Base-by-base conservation (phyloP, 192 early-diverging fungal species). In the Linnemannia zychae region DNA sequence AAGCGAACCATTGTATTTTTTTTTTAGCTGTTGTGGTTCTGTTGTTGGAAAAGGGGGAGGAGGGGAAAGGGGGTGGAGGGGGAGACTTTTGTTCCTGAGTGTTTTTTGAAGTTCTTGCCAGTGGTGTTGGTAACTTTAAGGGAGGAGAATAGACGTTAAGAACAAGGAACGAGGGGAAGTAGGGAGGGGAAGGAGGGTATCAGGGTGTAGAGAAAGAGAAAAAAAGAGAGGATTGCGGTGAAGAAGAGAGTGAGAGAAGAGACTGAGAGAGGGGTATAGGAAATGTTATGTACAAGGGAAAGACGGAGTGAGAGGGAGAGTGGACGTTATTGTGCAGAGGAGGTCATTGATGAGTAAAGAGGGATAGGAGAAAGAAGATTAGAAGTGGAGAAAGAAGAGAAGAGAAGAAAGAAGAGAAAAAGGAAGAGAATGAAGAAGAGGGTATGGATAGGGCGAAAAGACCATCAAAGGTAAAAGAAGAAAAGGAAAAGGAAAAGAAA, bases 1-100 rank as follows among this genome's bases (percentile, higher is more conserved):
- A 79, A 24, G 36, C 60, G 44, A n/a, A 79, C 70, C 77, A 79
- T 72, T n/a, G n/a, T n/a, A n/a, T 36, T 11, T 76, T 75, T 44
- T n/a, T 31, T 13, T 33, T 48, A 46, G 66, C n/a, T 73, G 49
- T n/a, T n/a, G n/a, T n/a, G n/a, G n/a, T n/a, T n/a, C n/a, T n/a
- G n/a, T n/a, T n/a, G n/a, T 37, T 3, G 18, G 28, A 22, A 18
- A 49, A 22, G 0, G 72, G 31, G 49, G 72, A 22, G 33, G 57
- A 20, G 36, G 36, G 52, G n/a, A n/a, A 11, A 28, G 12, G 9
- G 40, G 40, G 40, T 44, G 4, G 31, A 33, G 24, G 11, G 57
- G 28, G 9, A 6, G n/a, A 28, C 9, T 60, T 1, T 7, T 60
- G 57, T 63, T 60, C 57, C 18, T 52, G 4, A 4, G 3, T 52